phyloP scores from a whole-genome alignment of 352 stramenopile genomes.

The Phytophthora niederhauseri region DNA sequence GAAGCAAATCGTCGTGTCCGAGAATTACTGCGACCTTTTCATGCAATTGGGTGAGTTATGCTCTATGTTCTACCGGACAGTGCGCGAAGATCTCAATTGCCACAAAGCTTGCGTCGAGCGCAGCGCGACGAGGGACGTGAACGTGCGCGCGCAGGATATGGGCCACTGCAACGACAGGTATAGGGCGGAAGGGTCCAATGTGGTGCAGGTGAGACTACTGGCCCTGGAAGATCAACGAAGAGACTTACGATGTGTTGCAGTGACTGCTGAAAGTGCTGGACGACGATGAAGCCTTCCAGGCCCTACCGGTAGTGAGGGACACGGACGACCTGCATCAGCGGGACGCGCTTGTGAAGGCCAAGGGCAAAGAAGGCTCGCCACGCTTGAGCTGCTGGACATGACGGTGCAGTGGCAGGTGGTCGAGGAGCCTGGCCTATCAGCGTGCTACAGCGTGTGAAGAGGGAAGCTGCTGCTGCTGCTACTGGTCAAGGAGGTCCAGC shows the following conservation, averaged over 20 bases:
- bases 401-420: constrained; percentile 68
- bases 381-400: constrained; percentile 35
- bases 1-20: not conserved
- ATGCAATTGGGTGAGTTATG: too few relatives aligned
- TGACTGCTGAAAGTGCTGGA: too few relatives aligned
- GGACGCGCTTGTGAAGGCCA: constrained; percentile 53
- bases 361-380: constrained; percentile 36
- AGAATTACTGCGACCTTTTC: too few relatives aligned
- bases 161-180: constrained; percentile 52
- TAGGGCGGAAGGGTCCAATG: constrained; percentile 16
- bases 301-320: too few relatives aligned
- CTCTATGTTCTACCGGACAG: too few relatives aligned
- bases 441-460: constrained; percentile 42
- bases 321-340: constrained; percentile 49
- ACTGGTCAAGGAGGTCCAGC: not conserved
- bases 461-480: not conserved
- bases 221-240: too few relatives aligned
- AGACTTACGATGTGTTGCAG: too few relatives aligned
- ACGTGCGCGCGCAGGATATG: constrained; percentile 65
- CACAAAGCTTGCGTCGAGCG: constrained; percentile 31
- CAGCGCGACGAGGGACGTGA: constrained; percentile 51
- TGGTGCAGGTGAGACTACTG: constrained; percentile 43
- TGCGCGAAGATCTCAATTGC: too few relatives aligned
- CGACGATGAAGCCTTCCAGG: too few relatives aligned
- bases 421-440: constrained; percentile 59